Base-by-base conservation (phyloP, 2,329 filamentous ascomycete species). In the Ceratocystis colombiana region DNA sequence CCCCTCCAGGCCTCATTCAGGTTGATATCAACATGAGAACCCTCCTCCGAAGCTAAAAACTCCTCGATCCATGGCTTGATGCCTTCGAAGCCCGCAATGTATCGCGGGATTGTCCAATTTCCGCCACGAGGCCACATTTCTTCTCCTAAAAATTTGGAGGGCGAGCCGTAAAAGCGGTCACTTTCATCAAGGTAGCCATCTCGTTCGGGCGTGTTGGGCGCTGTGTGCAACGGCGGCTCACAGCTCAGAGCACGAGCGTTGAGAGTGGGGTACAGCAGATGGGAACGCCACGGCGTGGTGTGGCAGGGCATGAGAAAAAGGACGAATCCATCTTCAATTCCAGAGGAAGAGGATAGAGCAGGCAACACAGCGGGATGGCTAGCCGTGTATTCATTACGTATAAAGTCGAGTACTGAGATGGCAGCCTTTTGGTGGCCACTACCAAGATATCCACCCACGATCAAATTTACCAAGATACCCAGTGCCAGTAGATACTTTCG, bases 301-400 rank as follows among this genome's bases (percentile, higher is more conserved):
- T 99, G 94, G 77, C 94, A 99, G 8, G 94, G 94, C 82, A 92
- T 96, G 28, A 99, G 81, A 76, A 97, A 96, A 22, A 88, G 87
- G 44, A 87, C 84, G 71, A 86, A 87, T 17, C 62, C 37, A 5
- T 61, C 64, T 45, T 77, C 71, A 45, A 71, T 69, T 33, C 71
- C 69, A 62, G 6, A 37, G 41, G 15, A 6, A 12, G 22, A 73
- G 72, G 2, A 72, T 65, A 57, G 69, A 50, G 63, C 71, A 70
- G 22, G 12, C 7, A 41, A 62, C 50, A 71, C 68, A 33, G 70
- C 46, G 0, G 81, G 77, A 70, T 84, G 80, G 44, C 84, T 75
- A 57, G 75, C 75, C 73, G 89, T 83, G 73, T 90, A 90, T 71
- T 90, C 82, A 50, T 79, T 74, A n/a, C 93, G 87, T 61, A 99